Base-by-base conservation (phyloP, 2,329 filamentous ascomycete species). In the Aspergillus felis region DNA sequence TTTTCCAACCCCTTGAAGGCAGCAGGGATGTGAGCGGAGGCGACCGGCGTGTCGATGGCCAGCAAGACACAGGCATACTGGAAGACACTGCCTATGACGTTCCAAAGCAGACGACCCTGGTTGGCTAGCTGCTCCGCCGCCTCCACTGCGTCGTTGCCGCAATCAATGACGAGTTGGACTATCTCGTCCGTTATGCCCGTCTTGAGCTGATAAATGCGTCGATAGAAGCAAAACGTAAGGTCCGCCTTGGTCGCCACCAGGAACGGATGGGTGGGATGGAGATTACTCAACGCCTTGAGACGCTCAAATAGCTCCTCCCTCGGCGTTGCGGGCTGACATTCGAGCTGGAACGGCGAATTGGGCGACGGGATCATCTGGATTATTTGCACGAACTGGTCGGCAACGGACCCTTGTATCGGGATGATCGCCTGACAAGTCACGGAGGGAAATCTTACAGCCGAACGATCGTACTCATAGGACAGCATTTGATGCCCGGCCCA, bases 401-500 rank as follows among this genome's bases (percentile, higher is more conserved):
- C 64, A 53, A 70, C 28, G 5, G 66, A 69, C 1, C 64, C 66
- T 7, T 57, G 35, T 24, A 46, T 54, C n/a, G 63, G 1, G 3
- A 63, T 56, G 24, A 69, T 63, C 24, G 66, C 0, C 59, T 66
- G 62, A 14, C 62, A 64, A 46, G 67, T 70, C 47, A 71, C 67
- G 10, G 59, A 41, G 27, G 57, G 1, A 57, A 70, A 70, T 3
- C 0, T 0, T 17, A 71, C 69, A 52, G 69, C n/a, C 9, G 68
- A 69, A 32, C 61, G 63, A 61, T 72, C 69, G 28, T 66, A 65
- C 60, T 72, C 69, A 57, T 71, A 72, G 4, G 66, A 72, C 5
- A 72, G 57, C 64, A 72, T 70, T 10, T 55, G 53, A 57, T 72
- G 69, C 7, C 61, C 70, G 4, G 69, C 68, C 70, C 70, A 72